Conservation (phyloP, 2,329 filamentous ascomycete genomes). For the Colletotrichum sp. region DNA sequence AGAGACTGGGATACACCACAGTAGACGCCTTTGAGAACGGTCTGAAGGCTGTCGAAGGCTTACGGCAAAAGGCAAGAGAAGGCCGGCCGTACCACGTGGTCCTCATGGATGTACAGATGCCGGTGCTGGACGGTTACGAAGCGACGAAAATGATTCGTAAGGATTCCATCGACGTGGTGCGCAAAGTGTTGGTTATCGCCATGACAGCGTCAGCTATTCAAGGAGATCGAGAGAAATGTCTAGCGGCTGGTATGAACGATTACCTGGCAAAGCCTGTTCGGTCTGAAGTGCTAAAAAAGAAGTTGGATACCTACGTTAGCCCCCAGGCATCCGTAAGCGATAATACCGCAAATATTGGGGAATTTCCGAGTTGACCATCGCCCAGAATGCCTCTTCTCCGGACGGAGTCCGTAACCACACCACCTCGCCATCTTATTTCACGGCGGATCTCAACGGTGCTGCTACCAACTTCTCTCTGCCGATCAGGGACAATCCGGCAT, state of each 20-base stretch:
- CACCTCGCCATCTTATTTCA: conserved; percentile 24
- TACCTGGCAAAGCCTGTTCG: conserved; percentile 96
- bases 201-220: conserved; percentile 97
- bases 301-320: conserved; percentile 68
- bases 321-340: conserved; percentile 29
- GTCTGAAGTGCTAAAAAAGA: conserved; percentile 82
- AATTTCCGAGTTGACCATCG: background rate
- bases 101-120: conserved; percentile 98
- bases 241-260: conserved; percentile 98
- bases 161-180: conserved; percentile 77
- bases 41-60: conserved; percentile 82
- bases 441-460: conserved; percentile 21
- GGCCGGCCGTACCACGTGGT: conserved; percentile 86
- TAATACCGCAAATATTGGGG: background rate
- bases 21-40: conserved; percentile 93
- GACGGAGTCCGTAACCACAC: conserved; percentile 9
- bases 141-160: conserved; percentile 83
- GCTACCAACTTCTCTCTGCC: conserved; percentile 20
- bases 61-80: conserved; percentile 74
- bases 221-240: conserved; percentile 91
- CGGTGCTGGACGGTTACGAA: conserved; percentile 89
- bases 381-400: background rate
- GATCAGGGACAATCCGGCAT: conserved; percentile 26
- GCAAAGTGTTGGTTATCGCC: conserved; percentile 88
- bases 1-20: conserved; percentile 78